Base-by-base conservation (phyloP, 2,329 filamentous ascomycete species). In the Fusarium oligoseptatum region DNA sequence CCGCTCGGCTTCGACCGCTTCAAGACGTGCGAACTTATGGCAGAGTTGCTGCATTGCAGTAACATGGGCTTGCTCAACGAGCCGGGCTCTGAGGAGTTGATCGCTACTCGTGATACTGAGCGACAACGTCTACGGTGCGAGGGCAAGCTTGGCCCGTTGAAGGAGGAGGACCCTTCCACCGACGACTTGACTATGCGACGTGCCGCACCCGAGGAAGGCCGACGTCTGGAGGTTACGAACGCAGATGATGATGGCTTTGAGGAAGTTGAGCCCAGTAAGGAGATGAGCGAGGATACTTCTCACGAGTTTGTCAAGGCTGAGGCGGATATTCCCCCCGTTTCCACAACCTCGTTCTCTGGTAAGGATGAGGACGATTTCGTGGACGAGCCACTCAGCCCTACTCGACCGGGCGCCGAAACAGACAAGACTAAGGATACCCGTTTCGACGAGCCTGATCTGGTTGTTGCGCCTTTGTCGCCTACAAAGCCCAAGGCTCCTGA, bases 11-110 rank as follows among this genome's bases (percentile, higher is more conserved):
- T 99, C 80, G 97, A 99, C 83, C 90, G 97, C 22, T 99, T 99
- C 87, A 99, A 99, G 87, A 98, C 97, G 0, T 99, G 97, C 83
- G 97, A 99, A 84, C 88, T 99, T 69, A 98, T 99, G 97, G 97
- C 97, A 1, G 97, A 99, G 83, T 87, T 99, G 52, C 85, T 99
- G 43, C 97, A 99, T 83, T 99, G 97, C 84, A 98, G 96, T 82
- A 99, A 99, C 81, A 99, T 99, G 97, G 95, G 94, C 7, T 87
- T 99, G 39, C 86, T 99, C 75, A 99, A 99, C 80, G 95, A 98
- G 81, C 87, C 91, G 11, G 97, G 96, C 36, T 95, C 95, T 12
- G 95, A 99, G 81, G 92, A 95, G 74, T 91, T 98, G 74, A 95
- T 98, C 69, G 91, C 89, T 70, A 88, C 91, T 48, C 90, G 97